phyloP scores from a whole-genome alignment of 2,329 filamentous ascomycete genomes.

The Fusarium denticulatum region DNA sequence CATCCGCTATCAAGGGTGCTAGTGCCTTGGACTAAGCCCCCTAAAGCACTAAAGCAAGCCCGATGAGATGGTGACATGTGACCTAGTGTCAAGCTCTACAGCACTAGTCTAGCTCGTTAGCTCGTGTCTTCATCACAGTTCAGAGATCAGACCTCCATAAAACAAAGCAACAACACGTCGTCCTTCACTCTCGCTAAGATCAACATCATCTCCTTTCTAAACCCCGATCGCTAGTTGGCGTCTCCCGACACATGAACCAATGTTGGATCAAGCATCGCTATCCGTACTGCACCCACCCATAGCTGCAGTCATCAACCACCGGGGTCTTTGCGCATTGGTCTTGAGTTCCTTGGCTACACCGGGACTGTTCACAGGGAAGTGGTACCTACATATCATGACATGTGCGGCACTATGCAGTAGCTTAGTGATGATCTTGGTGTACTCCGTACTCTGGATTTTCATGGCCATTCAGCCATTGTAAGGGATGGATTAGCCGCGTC shows the following conservation, averaged over 20 bases:
- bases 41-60: conserved; percentile 16
- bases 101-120: neutral
- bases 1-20: conserved; percentile 8
- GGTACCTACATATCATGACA: conserved; percentile 7
- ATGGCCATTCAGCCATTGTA: neutral
- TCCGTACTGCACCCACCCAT: neutral
- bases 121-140: neutral
- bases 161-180: conserved; percentile 9
- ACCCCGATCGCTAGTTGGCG: neutral
- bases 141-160: neutral
- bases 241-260: neutral
- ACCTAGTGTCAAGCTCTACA: conserved; percentile 10
- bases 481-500: conserved; percentile 10
- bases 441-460: neutral
- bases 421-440: neutral
- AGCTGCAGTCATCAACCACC: neutral
- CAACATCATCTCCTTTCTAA: neutral
- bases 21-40: conserved; percentile 13
- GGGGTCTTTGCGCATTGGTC: neutral
- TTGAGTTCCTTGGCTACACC: neutral
- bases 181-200: conserved; percentile 10
- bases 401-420: neutral
- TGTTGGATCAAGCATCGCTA: neutral
- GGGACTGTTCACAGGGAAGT: neutral
- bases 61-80: conserved; percentile 23